Percentiles rank a stretch among this genome's conserved stretches.
These are phyloP conservation scores for Singerocomus inundabilis DNA, from an alignment of 1,284 basidiomycete species.

Conservation along the genomic window DNA sequence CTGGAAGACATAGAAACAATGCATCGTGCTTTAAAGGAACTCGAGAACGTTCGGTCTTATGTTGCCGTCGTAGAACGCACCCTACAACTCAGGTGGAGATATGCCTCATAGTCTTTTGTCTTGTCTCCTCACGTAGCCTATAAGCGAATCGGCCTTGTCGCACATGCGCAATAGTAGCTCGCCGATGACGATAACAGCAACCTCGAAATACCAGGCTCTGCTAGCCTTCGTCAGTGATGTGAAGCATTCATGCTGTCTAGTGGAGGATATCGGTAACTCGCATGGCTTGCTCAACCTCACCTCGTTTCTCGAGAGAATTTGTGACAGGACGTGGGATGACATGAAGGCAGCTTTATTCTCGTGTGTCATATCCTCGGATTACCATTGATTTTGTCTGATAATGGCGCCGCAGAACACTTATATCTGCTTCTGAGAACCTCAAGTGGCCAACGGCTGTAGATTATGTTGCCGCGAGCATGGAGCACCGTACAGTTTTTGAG, in stretches of 20 bases:
- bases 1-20: constrained; percentile 80
- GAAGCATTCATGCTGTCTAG: constrained; percentile 41
- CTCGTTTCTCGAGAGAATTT: constrained; percentile 55
- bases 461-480: constrained; percentile 49
- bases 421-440: constrained; percentile 65
- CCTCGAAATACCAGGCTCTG: constrained; percentile 61
- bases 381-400: background rate
- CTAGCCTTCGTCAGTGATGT: constrained; percentile 57
- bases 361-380: constrained; percentile 43
- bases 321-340: constrained; percentile 69
- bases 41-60: constrained; percentile 75
- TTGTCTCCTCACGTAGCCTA: constrained; percentile 15
- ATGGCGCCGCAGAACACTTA: constrained; percentile 49
- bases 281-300: constrained; percentile 51
- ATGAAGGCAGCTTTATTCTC: constrained; percentile 64
- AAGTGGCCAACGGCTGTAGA: constrained; percentile 80
- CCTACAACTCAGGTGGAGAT: constrained; percentile 70
- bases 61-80: constrained; percentile 71
- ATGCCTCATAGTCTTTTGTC: constrained; percentile 10
- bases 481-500: constrained; percentile 67
- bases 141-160: constrained; percentile 56
- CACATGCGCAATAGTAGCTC: constrained; percentile 43
- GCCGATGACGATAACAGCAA: constrained; percentile 43
- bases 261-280: constrained; percentile 41
- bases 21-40: constrained; percentile 69